These are phyloP conservation scores for Colletotrichum limetticola DNA, from an alignment of 2,329 filamentous ascomycete species.

Conservation along the genomic window DNA sequence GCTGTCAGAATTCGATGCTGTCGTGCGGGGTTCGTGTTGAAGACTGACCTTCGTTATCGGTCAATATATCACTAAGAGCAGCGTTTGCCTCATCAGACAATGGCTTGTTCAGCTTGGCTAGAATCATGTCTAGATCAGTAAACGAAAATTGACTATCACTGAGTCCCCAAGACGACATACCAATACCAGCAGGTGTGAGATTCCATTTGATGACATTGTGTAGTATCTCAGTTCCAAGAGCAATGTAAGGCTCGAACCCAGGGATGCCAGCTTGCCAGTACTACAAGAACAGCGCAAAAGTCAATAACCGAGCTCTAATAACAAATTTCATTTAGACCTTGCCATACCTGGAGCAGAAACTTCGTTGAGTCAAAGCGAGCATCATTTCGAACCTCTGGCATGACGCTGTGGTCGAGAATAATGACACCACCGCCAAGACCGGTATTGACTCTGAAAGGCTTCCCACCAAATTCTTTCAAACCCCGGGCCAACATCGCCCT, in stretches of 20 bases:
- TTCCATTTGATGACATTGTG: conserved; percentile 32
- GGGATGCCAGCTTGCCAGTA: conserved; percentile 28
- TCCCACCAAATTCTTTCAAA: not conserved
- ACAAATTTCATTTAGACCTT: not conserved
- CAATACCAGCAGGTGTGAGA: conserved; percentile 12
- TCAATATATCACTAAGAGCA: conserved; percentile 16
- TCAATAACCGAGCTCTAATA: not conserved
- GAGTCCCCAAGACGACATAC: not conserved
- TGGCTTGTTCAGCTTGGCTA: conserved; percentile 14
- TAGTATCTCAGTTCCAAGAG: conserved; percentile 15
- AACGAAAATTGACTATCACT: not conserved
- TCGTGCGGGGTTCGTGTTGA: not conserved
- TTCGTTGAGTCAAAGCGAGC: conserved; percentile 20
- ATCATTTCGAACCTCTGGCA: conserved; percentile 23
- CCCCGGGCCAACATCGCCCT: conserved; percentile 2
- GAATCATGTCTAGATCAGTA: not conserved
- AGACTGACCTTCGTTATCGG: not conserved
- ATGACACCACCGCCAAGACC: conserved; percentile 22
- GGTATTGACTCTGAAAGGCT: conserved; percentile 23
- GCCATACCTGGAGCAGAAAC: conserved; percentile 11
- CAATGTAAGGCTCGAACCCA: conserved; percentile 18
- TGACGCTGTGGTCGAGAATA: not conserved
- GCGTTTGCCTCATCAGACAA: conserved; percentile 11
- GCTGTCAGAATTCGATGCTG: not conserved
- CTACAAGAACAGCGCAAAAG: not conserved